phyloP scores from a whole-genome alignment of 176 grass and related monocot species.

The Areca catechu region DNA sequence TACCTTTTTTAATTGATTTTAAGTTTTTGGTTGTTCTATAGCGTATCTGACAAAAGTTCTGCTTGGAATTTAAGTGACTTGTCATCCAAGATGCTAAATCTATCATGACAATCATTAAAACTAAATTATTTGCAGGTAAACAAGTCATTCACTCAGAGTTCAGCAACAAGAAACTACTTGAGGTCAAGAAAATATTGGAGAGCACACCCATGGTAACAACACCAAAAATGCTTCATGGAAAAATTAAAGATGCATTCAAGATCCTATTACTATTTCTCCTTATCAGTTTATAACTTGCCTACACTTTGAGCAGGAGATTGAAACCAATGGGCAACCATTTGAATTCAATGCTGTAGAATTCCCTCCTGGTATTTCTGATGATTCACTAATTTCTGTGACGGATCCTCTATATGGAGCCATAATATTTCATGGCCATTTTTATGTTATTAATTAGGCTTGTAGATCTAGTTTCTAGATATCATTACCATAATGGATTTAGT shows the following conservation, averaged over 20 bases:
- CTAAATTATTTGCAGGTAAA: slow-evolving; percentile 47
- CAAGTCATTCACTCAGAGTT: slow-evolving; percentile 75
- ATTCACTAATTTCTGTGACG: not conserved
- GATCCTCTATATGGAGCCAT: slow-evolving; percentile 1
- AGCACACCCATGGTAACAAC: slow-evolving; percentile 31
- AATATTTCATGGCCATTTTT: no score
- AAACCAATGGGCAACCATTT: slow-evolving; percentile 35
- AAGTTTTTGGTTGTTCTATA: no score
- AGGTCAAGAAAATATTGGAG: slow-evolving; percentile 66
- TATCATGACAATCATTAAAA: no score
- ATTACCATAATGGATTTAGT: not conserved
- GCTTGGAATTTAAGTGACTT: no score
- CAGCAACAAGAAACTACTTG: slow-evolving; percentile 65
- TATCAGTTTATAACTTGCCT: not conserved
- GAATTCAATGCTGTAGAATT: slow-evolving; percentile 33
- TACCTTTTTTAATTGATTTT: no score
- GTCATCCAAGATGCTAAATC: no score
- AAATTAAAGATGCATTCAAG: not conserved
- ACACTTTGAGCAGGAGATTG: slow-evolving; percentile 33
- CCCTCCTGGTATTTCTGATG: slow-evolving; percentile 9
- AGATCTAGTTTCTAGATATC: not conserved
- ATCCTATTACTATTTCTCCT: not conserved
- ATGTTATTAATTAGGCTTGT: no score
- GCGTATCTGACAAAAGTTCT: no score
- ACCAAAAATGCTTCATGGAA: not conserved